Base-by-base conservation (phyloP, 768 basidiomycete genomes). In the Cubamyces sp. region DNA sequence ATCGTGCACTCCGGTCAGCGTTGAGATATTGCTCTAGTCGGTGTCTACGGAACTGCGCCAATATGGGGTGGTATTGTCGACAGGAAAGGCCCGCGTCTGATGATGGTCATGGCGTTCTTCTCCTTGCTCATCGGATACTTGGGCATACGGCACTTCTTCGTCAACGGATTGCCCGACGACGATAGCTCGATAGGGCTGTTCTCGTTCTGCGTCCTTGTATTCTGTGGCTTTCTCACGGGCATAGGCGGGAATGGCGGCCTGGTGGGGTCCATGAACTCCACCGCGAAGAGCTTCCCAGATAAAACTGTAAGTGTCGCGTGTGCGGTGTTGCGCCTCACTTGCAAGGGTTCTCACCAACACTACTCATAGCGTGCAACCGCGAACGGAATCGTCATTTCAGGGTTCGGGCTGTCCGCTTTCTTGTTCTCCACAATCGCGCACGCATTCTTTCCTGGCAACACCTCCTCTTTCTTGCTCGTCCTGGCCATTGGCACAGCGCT, bases 381-480 rank as follows among this genome's bases (percentile, higher is more conserved):
- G 9, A 92, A 90, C 0, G 88, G 89, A 1, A 71, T 93, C 9
- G 93, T 95, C 37, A 74, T 94, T 19, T 92, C 92, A 0, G 94
- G 92, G 34, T 94, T 92, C 64, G 94, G 95, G 0, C 84, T 98
- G 16, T 94, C 92, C 0, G 95, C 95, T 0, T 96, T 96, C 78
- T 79, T 91, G 64, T 97, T 96, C 75, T 91, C 92, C 14, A 82
- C 86, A 0, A 75, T 96, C 40, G 86, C 92, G 0, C 87, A 88
- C 58, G 69, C 83, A 0, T 72, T 87, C 45, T 96, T 87, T 68
- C 86, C 90, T 0, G 93, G 91, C 0, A 81, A 94, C 68, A 91
- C 90, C 0, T 89, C 88, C 0, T 82, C 86, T 1, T 90, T 96
- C 68, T 75, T 98, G 1, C 79, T 90, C 0, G 74, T 93, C 4